phyloP scores from a whole-genome alignment of 2,329 filamentous ascomycete species.

The Alternaria sp. region DNA sequence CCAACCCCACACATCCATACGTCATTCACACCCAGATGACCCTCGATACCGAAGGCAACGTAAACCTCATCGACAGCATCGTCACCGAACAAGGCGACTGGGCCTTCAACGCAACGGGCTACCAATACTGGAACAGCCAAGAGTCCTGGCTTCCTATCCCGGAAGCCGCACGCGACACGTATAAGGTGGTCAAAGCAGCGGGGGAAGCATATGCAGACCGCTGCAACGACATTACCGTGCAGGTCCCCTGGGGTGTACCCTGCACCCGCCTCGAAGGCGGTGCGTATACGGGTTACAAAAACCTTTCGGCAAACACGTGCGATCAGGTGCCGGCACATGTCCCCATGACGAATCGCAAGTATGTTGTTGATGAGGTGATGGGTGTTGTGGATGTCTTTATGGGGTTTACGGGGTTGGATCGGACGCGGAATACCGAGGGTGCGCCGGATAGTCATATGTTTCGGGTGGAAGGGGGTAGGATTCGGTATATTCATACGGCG shows the following conservation, averaged over 20 bases:
- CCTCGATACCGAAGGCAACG: constrained; percentile 20
- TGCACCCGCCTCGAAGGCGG: constrained; percentile 39
- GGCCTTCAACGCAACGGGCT: constrained; percentile 39
- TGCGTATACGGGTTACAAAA: constrained; percentile 24
- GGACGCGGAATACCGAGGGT: constrained; percentile 28
- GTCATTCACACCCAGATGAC: constrained; percentile 38
- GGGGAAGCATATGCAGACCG: constrained; percentile 39
- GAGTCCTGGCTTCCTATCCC: constrained; percentile 34
- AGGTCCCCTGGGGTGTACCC: constrained; percentile 33
- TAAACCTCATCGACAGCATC: constrained; percentile 30
- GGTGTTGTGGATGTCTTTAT: constrained; percentile 36
- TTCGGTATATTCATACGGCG: constrained; percentile 36
- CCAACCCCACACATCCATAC: constrained; percentile 29
- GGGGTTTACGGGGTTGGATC: constrained; percentile 35
- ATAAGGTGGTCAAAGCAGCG: constrained; percentile 26
- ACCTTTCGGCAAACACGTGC: constrained; percentile 22
- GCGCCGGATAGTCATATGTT: constrained; percentile 40
- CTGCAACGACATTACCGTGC: constrained; percentile 26
- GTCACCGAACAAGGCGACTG: constrained; percentile 40
- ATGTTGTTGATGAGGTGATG: constrained; percentile 37
- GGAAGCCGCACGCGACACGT: constrained; percentile 14
- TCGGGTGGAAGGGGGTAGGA: constrained; percentile 31
- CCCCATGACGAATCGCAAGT: constrained; percentile 30
- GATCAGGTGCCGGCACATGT: constrained; percentile 21
- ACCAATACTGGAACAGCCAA: constrained; percentile 20